These are phyloP conservation scores for Calonectria crousiana DNA, from an alignment of 2,329 filamentous ascomycete species.

Conservation along the genomic window DNA sequence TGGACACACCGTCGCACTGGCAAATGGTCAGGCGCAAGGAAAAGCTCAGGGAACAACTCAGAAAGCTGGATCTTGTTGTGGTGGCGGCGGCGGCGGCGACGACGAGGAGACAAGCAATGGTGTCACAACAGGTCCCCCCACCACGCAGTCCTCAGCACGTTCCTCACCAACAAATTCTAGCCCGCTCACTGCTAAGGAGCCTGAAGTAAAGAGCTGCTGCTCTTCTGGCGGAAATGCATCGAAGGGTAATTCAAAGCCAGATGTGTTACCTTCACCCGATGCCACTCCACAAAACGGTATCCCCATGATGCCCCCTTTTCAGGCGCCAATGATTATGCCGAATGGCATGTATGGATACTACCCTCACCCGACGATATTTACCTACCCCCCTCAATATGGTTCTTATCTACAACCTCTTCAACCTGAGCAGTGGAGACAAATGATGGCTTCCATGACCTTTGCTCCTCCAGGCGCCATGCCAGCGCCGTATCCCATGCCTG, in stretches of 20 bases:
- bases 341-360: slow-evolving; percentile 57
- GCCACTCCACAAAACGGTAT: slow-evolving; percentile 42
- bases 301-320: slow-evolving; percentile 52
- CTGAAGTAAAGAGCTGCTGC: slow-evolving; percentile 46
- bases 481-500: slow-evolving; percentile 42
- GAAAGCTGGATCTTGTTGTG: slow-evolving; percentile 53
- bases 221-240: slow-evolving; percentile 40
- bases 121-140: slow-evolving; percentile 5
- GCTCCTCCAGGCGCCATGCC: slow-evolving; percentile 49
- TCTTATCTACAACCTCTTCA: slow-evolving; percentile 68
- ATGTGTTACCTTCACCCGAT: slow-evolving; percentile 34
- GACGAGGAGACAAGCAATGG: slow-evolving; percentile 12
- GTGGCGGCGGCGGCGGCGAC: slow-evolving; percentile 35
- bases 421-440: slow-evolving; percentile 65
- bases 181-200: slow-evolving; percentile 31
- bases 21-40: slow-evolving; percentile 36
- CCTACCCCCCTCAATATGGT: slow-evolving; percentile 66
- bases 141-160: slow-evolving; percentile 18
- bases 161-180: slow-evolving; percentile 31
- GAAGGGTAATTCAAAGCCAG: slow-evolving; percentile 34
- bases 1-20: slow-evolving; percentile 31
- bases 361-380: slow-evolving; percentile 60
- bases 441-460: slow-evolving; percentile 56
- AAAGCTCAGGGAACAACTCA: slow-evolving; percentile 30
- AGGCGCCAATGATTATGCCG: slow-evolving; percentile 50